Evolutionary conservation across 2,329 filamentous ascomycete genomes (phyloP), one percentile per base, ranked within the genome.

Genomic region (Coniochaeta ligniaria): DNA sequence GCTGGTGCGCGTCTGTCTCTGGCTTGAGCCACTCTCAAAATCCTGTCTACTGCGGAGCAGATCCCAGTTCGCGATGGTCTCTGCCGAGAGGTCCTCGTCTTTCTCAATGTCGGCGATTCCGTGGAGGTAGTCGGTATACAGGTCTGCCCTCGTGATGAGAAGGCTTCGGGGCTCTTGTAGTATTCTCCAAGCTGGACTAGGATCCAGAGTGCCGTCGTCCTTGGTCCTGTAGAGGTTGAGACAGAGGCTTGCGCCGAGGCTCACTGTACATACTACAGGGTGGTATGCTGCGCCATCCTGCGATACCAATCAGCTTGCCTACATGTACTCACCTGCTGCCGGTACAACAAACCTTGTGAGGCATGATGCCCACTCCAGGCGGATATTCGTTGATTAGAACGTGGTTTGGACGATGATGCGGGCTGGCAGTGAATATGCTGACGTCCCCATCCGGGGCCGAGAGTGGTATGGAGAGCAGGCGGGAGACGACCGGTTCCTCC

Each of bases 371-470:
- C 64, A 96, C 85, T 1, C 91, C 91, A 0, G 91, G 86, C 1
- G 82, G 81, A 73, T 98, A 99, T 73, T 97, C 93, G 70, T 99
- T 99, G 67, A 98, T 86, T 41, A 98, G 80, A 54, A 96, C 91
- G 75, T 98, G 95, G 68, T 98, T 99, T 2, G 94, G 91, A 4
- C 78, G 80, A 20, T 78, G 68, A 70, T 98, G 93, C 6, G 91
- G 90, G 58, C 92, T 91, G 22, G 79, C 71, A 20, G 74, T 71
- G 67, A 88, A 88, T 7, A 88, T 72, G 66, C 83, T 74, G 54
- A 66, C 63, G 26, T 60, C n/a, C 9, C 65, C 59, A 36, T 69
- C 65, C 57, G 60, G 65, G 59, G 60, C 59, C 16, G 73, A 75
- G 11, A 78, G 61, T 24, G 77, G 77, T 36, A 84, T 74, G n/a